Base-by-base conservation (phyloP, 1,284 basidiomycete species). In the Phylloboletellus chloephorus region DNA sequence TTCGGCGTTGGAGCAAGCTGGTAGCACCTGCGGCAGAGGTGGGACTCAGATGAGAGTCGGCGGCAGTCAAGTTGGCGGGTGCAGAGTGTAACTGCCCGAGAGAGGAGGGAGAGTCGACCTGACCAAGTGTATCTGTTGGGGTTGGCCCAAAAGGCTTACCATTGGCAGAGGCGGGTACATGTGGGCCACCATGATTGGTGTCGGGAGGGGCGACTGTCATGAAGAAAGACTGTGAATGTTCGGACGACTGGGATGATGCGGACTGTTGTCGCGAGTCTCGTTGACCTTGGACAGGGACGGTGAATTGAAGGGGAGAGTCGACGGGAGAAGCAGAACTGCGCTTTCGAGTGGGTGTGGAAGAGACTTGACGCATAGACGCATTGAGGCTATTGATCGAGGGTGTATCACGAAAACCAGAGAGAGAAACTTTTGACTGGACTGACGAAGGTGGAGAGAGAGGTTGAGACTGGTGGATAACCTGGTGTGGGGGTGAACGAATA, bases 201-300 rank as follows among this genome's bases (percentile, higher is more conserved):
- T 61, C 59, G 11, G 65, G 64, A 28, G 69, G 64, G 11, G 68
- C 66, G 28, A 71, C 51, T n/a, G 67, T 70, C 17, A 69, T 62
- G 21, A 71, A 63, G 36, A 65, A 64, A 8, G 67, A 60, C 32
- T 63, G 63, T 2, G 56, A 50, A 6, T 43, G 50, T 17, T 52
- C 37, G 13, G 56, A 44, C 12, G 49, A 43, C 16, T 46, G 51
- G 3, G 42, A 43, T 19, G 42, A 48, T 1, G 45, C 17, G 0
- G 46, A 36, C 4, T 28, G 43, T 5, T 37, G 20, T 29, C 31
- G 44, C 0, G 46, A 17, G 19, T 46, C 37, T 16, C n/a, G 34
- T 4, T 31, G 44, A 5, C 10, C 20, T 30, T 47, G 41, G 0
- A 47, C 41, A 33, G 56, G 41, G 17, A 48, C 56, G 33, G 39